Conservation (phyloP, 1,284 basidiomycete genomes). For the Ustilago xerochloae region DNA sequence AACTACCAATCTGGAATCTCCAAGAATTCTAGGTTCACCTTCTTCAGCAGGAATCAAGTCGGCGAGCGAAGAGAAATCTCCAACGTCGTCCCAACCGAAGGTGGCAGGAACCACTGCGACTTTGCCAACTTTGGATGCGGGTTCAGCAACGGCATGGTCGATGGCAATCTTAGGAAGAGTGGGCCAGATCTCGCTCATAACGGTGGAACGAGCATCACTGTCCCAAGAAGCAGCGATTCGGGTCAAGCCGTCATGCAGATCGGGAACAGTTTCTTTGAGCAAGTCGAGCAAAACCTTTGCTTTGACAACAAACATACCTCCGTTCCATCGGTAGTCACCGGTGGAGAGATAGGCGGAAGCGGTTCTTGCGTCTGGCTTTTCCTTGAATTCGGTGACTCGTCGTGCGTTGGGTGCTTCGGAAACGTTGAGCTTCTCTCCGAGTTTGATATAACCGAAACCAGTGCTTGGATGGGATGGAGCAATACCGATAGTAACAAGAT, state of each 20-base stretch:
- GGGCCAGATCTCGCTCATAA: slow-evolving; percentile 61
- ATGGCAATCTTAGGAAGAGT: slow-evolving; percentile 67
- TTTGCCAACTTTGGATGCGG: slow-evolving; percentile 63
- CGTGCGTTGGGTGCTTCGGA: slow-evolving; percentile 63
- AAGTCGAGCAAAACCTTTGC: slow-evolving; percentile 60
- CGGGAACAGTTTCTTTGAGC: slow-evolving; percentile 58
- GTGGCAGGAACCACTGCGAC: slow-evolving; percentile 67
- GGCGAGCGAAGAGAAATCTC: slow-evolving; percentile 65
- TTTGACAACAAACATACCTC: slow-evolving; percentile 68
- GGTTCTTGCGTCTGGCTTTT: slow-evolving; percentile 68
- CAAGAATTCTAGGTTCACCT: slow-evolving; percentile 66
- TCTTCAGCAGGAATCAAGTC: slow-evolving; percentile 67
- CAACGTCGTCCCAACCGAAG: slow-evolving; percentile 68
- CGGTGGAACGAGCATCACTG: slow-evolving; percentile 38
- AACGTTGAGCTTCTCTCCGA: slow-evolving; percentile 60
- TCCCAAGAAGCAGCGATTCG: slow-evolving; percentile 64
- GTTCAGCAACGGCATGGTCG: slow-evolving; percentile 68
- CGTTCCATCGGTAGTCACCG: slow-evolving; percentile 68
- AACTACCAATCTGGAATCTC: slow-evolving; percentile 60
- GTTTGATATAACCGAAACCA: slow-evolving; percentile 68
- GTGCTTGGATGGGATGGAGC: slow-evolving; percentile 67
- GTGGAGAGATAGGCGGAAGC: slow-evolving; percentile 65
- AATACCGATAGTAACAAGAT: slow-evolving; percentile 68
- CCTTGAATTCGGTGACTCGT: slow-evolving; percentile 67
- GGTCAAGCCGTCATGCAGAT: slow-evolving; percentile 61